Percentiles rank a stretch among this genome's conserved stretches.
Evolutionary conservation across 2,329 filamentous ascomycete species (phyloP).

Genomic region (Fusarium poae): DNA sequence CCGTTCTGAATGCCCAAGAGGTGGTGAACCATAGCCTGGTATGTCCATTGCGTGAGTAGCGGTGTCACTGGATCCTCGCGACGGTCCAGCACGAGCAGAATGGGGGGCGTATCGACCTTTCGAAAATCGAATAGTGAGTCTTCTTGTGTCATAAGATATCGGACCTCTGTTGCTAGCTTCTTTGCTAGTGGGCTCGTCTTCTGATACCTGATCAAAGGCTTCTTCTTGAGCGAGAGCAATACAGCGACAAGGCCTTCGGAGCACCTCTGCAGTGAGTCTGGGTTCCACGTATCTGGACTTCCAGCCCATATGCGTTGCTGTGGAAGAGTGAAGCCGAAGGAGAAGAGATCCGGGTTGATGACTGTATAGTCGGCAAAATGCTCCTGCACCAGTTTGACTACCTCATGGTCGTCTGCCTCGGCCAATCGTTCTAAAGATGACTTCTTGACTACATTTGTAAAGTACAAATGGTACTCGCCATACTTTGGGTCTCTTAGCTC

Average conservation of each 20-base stretch:
- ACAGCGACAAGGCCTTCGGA: conserved; percentile 89
- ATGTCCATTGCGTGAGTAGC: conserved; percentile 96
- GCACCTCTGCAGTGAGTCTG: conserved; percentile 85
- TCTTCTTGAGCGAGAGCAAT: conserved; percentile 93
- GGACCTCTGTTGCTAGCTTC: conserved; percentile 92
- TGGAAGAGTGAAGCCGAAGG: conserved; percentile 79
- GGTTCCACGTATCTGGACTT: conserved; percentile 89
- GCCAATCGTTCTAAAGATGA: conserved; percentile 93
- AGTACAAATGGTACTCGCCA: conserved; percentile 96
- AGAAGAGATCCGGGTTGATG: conserved; percentile 93
- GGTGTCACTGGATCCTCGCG: conserved; percentile 96
- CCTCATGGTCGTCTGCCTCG: conserved; percentile 97
- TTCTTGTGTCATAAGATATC: conserved; percentile 94
- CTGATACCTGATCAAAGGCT: conserved; percentile 91
- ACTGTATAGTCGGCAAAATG: conserved; percentile 97
- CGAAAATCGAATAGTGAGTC: conserved; percentile 97
- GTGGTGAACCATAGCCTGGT: conserved; percentile 99
- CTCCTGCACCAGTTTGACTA: conserved; percentile 93
- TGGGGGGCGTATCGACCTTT: conserved; percentile 92
- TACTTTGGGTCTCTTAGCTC: conserved; percentile 97
- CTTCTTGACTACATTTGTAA: conserved; percentile 98
- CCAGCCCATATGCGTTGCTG: conserved; percentile 83
- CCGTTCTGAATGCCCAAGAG: conserved; percentile 94
- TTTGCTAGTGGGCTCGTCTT: conserved; percentile 91
- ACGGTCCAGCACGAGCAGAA: conserved; percentile 89